Base-by-base conservation (phyloP, 164 flowering plant genomes). In the Protea cynaroides region DNA sequence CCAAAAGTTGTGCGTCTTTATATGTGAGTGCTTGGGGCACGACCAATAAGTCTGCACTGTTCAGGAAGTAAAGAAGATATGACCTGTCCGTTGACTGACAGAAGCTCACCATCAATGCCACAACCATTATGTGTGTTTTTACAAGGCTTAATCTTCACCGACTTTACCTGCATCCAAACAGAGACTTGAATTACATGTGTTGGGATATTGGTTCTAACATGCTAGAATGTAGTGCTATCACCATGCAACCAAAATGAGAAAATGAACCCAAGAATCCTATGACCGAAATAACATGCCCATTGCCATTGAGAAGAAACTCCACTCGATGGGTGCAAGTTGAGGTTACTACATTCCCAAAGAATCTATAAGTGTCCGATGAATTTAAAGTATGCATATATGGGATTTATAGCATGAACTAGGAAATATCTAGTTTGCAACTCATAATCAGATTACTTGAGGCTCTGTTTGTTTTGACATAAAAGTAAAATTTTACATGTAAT, bases 11-110 rank as follows among this genome's bases (percentile, higher is more conserved):
- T 18, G 7, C 7, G 22, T 8, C 51, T 56, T 19, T 49, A 74
- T 69, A 84, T 67, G 65, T 53, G 60, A 81, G 58, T 34, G 76
- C 37, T 68, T 13, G 84, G 77, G 46, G 85, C 62, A 40, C 84
- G 89, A 51, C 98, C 98, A 61, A 94, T 94, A 44, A 94, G 90
- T 76, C 98, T 83, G 85, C 97, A 91, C 70, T 94, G 98, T 56
- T 90, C 95, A n/a, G 97, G 95, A 69, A 94, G 90, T 73, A 94
- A 69, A 56, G 91, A 84, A 57, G 83, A 82, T 34, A 89, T 71
- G 10, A 91, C 89, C 68, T 87, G 91, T 38, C 92, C 98, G 57
- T 81, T 85, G 9, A 90, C 82, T 21, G 82, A 72, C 49, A 84
- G 80, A 49, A 94, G 91, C 71, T 94, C 98, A 22, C 98, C 98